Conservation (phyloP, 805 yeast genomes). For the Blastobotrys mokoenaii region DNA sequence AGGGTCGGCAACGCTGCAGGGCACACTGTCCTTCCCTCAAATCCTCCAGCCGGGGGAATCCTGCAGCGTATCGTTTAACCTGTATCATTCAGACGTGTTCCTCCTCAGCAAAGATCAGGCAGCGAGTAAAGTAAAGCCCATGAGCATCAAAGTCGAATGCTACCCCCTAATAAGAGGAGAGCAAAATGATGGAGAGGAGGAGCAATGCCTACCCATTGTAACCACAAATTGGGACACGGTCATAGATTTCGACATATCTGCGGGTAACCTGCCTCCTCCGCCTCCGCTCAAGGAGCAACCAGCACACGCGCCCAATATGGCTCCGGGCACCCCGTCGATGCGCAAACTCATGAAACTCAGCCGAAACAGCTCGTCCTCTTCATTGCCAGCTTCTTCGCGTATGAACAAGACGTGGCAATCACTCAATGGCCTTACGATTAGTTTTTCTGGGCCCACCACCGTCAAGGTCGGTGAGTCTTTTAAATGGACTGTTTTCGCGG, state of each 20-base stretch:
- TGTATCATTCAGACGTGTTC: slow-evolving; percentile 13
- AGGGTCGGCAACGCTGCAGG: slow-evolving; percentile 18
- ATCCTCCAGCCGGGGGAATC: slow-evolving; percentile 22
- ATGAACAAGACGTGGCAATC: neutral
- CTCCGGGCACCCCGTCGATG: slow-evolving; percentile 1
- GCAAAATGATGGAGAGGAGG: neutral
- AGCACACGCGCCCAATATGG: neutral
- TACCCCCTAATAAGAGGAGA: neutral
- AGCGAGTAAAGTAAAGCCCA: slow-evolving; percentile 3
- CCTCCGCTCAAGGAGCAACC: neutral
- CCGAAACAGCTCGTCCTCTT: slow-evolving; percentile 15
- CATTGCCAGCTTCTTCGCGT: slow-evolving; percentile 7
- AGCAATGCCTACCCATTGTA: slow-evolving; percentile 6
- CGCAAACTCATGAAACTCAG: slow-evolving; percentile 1
- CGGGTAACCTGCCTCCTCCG: neutral
- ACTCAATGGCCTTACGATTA: slow-evolving; percentile 35
- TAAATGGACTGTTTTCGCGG: slow-evolving; percentile 57
- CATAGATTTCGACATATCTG: slow-evolving; percentile 21
- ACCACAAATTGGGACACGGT: slow-evolving; percentile 34
- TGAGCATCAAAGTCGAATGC: slow-evolving; percentile 1
- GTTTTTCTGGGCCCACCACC: slow-evolving; percentile 54
- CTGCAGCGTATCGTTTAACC: slow-evolving; percentile 22
- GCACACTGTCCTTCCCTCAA: slow-evolving; percentile 23
- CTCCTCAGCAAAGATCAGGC: slow-evolving; percentile 7
- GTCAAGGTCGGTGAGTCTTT: slow-evolving; percentile 52